phyloP scores from a whole-genome alignment of 208 protist genomes.

The Trypanosomatidae sp. region DNA sequence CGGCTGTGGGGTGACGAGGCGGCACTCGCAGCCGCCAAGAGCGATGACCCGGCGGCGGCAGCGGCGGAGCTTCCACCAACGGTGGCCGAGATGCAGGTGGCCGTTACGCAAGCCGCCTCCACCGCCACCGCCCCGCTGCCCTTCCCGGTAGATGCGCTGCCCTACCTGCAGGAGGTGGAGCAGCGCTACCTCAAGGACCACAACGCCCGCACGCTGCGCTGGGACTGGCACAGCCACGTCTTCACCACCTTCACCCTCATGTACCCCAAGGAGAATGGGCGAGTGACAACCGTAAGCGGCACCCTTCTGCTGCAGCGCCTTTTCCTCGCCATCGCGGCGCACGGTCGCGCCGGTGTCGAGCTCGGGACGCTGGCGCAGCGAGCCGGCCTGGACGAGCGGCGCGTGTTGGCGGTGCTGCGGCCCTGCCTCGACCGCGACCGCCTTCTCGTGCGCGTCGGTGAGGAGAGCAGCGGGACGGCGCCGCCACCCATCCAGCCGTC shows the following conservation, averaged over 20 bases:
- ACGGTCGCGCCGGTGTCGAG: constrained; percentile 26
- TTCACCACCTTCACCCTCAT: constrained; percentile 28
- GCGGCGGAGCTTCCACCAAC: background rate
- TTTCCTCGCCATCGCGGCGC: constrained; percentile 34
- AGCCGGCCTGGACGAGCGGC: constrained; percentile 10
- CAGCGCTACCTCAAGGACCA: constrained; percentile 13
- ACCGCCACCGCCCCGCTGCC: constrained; percentile 22
- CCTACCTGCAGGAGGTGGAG: constrained; percentile 19
- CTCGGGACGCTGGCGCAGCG: constrained; percentile 26
- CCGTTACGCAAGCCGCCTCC: background rate
- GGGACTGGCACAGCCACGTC: constrained; percentile 29
- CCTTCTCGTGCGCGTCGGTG: constrained; percentile 13
- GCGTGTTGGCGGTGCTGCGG: constrained; percentile 5
- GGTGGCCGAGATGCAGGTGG: constrained; percentile 3
- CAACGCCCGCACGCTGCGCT: constrained; percentile 16
- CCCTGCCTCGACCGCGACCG: constrained; percentile 24
- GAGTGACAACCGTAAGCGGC: constrained; percentile 31
- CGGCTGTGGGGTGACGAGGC: constrained; percentile 22
- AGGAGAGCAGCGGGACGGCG: background rate
- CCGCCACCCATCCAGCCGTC: constrained; percentile 5
- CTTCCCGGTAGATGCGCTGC: constrained; percentile 27
- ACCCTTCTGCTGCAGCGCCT: constrained; percentile 37
- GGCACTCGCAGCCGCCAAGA: background rate
- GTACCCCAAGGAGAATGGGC: constrained; percentile 32
- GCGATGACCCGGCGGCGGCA: background rate